phyloP scores from a whole-genome alignment of 2,329 filamentous ascomycete genomes.

The Lasiodiplodia sp. region DNA sequence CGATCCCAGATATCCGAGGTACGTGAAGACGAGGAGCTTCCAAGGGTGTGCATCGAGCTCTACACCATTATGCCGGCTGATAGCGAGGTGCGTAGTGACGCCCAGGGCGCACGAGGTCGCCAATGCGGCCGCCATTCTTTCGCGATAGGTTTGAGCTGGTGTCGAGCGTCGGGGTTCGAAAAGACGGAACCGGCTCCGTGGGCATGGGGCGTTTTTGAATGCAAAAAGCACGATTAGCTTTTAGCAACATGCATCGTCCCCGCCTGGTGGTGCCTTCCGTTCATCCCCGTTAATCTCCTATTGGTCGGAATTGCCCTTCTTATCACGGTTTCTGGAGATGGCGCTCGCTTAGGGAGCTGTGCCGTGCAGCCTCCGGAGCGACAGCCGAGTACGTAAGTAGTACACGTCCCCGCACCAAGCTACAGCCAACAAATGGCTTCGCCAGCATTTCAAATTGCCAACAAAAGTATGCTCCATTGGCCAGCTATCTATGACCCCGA shows the following conservation, averaged over 20 bases:
- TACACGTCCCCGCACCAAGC: neutral
- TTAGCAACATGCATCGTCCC: neutral
- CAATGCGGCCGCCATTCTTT: neutral
- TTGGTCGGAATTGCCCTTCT: neutral
- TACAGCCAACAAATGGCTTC: no score
- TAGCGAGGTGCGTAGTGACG: neutral
- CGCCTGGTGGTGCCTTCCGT: neutral
- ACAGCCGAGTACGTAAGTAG: neutral
- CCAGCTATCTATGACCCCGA: neutral
- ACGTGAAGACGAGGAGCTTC: neutral
- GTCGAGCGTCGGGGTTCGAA: neutral
- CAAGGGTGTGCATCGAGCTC: constrained; percentile 1
- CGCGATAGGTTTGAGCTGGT: neutral
- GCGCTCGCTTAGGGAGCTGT: neutral
- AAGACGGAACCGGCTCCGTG: neutral
- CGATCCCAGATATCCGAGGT: neutral
- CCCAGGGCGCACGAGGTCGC: neutral
- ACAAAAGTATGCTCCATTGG: neutral
- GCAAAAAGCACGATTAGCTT: neutral
- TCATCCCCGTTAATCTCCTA: neutral
- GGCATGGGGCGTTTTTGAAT: neutral
- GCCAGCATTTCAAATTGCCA: no score
- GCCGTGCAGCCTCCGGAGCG: neutral
- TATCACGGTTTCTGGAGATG: neutral
- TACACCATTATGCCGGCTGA: neutral